Percentiles rank a stretch among this genome's conserved stretches.
Conservation (phyloP, 2,329 filamentous ascomycete genomes). For the Cordyceps militaris region DNA sequence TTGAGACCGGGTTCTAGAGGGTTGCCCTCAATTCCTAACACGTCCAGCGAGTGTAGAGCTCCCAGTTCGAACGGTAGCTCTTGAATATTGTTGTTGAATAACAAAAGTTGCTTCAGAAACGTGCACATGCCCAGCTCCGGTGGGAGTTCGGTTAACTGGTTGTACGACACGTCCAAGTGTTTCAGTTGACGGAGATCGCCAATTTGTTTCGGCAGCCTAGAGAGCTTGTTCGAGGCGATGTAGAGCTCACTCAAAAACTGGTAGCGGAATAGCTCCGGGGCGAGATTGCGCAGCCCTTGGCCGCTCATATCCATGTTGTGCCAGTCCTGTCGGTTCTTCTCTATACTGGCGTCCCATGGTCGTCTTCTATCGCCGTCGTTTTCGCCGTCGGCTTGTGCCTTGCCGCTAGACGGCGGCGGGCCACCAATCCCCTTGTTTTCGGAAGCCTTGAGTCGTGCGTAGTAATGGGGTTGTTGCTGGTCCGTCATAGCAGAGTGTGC, state of each 20-base stretch:
- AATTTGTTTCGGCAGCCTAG: constrained; percentile 70
- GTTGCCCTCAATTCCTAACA: constrained; percentile 89
- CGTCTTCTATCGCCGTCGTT: constrained; percentile 52
- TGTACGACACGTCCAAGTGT: constrained; percentile 82
- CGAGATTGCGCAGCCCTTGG: constrained; percentile 83
- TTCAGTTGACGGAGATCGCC: constrained; percentile 75
- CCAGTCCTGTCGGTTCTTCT: constrained; percentile 74
- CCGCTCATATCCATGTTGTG: constrained; percentile 89
- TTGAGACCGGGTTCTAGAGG: constrained; percentile 71
- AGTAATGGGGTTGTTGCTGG: constrained; percentile 59
- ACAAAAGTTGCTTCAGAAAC: constrained; percentile 73
- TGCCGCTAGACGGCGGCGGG: constrained; percentile 43
- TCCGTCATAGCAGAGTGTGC: constrained; percentile 65
- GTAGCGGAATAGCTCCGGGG: constrained; percentile 76
- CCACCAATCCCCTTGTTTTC: constrained; percentile 62
- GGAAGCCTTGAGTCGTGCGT: constrained; percentile 62
- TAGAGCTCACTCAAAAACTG: constrained; percentile 87
- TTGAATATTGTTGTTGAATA: constrained; percentile 86
- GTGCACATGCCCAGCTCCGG: constrained; percentile 96
- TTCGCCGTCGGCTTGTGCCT: constrained; percentile 41
- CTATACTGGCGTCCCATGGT: constrained; percentile 59
- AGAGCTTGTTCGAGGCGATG: constrained; percentile 86
- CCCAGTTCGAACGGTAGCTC: constrained; percentile 81
- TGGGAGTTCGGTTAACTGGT: constrained; percentile 74
- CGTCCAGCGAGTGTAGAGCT: constrained; percentile 79